Percentiles rank a stretch among this genome's conserved stretches.
Evolutionary conservation across 805 yeast species (phyloP).

Genomic region (Ogataea pini): DNA sequence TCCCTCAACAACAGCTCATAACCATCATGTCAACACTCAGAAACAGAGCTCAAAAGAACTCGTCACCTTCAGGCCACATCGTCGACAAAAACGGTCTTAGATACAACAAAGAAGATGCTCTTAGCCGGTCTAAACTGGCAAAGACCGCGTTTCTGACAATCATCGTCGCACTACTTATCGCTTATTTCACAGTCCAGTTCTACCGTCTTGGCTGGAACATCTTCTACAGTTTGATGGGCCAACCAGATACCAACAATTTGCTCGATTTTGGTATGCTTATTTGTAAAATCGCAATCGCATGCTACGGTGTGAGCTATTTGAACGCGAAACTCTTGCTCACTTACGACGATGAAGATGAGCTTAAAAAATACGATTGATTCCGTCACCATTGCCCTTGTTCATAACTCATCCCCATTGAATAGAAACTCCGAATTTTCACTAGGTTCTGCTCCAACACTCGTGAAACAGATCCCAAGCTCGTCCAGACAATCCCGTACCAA

Average conservation of each 20-base stretch:
- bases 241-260: slow-evolving; percentile 4
- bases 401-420: background rate
- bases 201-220: slow-evolving; percentile 17
- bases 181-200: slow-evolving; percentile 15
- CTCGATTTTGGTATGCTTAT: slow-evolving; percentile 20
- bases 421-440: slow-evolving; percentile 1
- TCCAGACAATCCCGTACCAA: slow-evolving; percentile 30
- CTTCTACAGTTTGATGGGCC: slow-evolving; percentile 7
- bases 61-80: slow-evolving; percentile 3
- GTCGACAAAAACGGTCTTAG: slow-evolving; percentile 14
- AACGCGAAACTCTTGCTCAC: slow-evolving; percentile 26
- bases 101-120: slow-evolving; percentile 26
- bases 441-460: slow-evolving; percentile 9
- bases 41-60: background rate
- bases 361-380: slow-evolving; percentile 30
- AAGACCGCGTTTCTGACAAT: slow-evolving; percentile 25
- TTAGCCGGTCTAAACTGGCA: slow-evolving; percentile 16
- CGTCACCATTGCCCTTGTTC: slow-evolving; percentile 2
- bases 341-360: slow-evolving; percentile 28
- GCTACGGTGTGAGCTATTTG: slow-evolving; percentile 22
- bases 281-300: slow-evolving; percentile 19
- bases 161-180: slow-evolving; percentile 9
- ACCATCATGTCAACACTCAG: slow-evolving; percentile 3
- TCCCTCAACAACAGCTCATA: too few species aligned
- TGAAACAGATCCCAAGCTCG: slow-evolving; percentile 31